Evolutionary conservation across 2,329 filamentous ascomycete genomes (phyloP), one percentile per base, ranked within the genome.

Genomic region (Venturia oleaginea): DNA sequence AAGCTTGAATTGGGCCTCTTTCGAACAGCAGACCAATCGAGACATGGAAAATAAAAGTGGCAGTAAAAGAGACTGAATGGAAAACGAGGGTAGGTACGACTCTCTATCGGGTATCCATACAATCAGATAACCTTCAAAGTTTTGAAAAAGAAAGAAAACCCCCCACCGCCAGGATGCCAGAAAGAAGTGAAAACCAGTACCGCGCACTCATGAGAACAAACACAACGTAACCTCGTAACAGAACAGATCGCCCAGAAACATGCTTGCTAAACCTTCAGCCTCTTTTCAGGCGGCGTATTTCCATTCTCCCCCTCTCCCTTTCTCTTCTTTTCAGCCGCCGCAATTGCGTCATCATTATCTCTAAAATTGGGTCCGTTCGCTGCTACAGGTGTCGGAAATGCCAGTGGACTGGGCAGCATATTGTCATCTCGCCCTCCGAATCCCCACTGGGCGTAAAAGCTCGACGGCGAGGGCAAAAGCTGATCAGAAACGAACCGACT

Each of bases 391-490:
- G 94, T 97, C 40, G 91, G 89, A 75, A 97, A 97, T 66, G 92
- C 96, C 68, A 97, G 78, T 11, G 94, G 94, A 73, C 92, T 97
- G 0, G 92, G 92, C 60, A 97, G 81, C 68, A 95, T 94, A 71
- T 94, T 96, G 65, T 64, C 63, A 30, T 80, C 74, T 75, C 71
- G 83, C 74, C 74, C 86, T 73, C 83, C 81, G 74, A 90, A 92
- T 68, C 89, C 87, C 92, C 92, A 97, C 67, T 96, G 92, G 0
- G 89, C 87, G 71, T 96, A 97, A 77, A 97, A 97, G 68, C 86
- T 91, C 68, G 89, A 95, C 0, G 94, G 94, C 64, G 91, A 96
- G 0, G 94, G 92, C 19, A 97, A 81, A 63, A 97, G 86, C 42
- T 92, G 91, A 68, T 90, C 91, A 65, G 87, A 89, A 69, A 97